Conservation (phyloP, 495 filamentous ascomycete genomes). For the Penicillium desertorum region DNA sequence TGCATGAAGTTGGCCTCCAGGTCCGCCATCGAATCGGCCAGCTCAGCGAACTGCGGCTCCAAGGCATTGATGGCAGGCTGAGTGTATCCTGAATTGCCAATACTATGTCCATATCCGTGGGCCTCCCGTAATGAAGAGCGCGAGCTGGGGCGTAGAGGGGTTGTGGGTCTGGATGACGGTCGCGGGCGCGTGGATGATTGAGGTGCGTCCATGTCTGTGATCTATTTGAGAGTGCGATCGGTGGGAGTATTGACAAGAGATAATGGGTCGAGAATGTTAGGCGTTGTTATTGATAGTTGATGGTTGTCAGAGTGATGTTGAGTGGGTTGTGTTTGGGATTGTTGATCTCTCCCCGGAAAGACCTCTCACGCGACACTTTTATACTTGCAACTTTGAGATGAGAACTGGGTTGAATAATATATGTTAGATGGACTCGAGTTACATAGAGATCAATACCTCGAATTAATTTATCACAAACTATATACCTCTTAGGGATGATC, state of each 20-base stretch:
- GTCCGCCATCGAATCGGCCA: conserved; percentile 91
- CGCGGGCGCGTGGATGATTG: conserved; percentile 45
- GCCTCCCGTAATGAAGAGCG: conserved; percentile 80
- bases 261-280: background rate
- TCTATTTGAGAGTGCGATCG: conserved; percentile 1
- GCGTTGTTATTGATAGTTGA: background rate
- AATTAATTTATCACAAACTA: background rate
- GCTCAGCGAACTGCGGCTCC: conserved; percentile 87
- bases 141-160: conserved; percentile 87
- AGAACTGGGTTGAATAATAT: background rate
- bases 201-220: conserved; percentile 37
- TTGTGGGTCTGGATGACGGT: conserved; percentile 76
- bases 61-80: conserved; percentile 76
- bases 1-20: conserved; percentile 97
- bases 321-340: conserved; percentile 2
- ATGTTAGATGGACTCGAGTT: background rate
- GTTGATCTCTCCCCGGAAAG: conserved; percentile 6
- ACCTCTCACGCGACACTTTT: conserved; percentile 4
- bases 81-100: conserved; percentile 46
- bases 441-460: background rate
- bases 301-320: background rate
- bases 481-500: conserved; percentile 5
- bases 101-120: conserved; percentile 52
- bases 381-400: background rate
- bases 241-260: background rate